Percentiles rank a stretch among this genome's conserved stretches.
Conservation (phyloP, 352 stramenopile genomes). For the Pythium monospermum region DNA sequence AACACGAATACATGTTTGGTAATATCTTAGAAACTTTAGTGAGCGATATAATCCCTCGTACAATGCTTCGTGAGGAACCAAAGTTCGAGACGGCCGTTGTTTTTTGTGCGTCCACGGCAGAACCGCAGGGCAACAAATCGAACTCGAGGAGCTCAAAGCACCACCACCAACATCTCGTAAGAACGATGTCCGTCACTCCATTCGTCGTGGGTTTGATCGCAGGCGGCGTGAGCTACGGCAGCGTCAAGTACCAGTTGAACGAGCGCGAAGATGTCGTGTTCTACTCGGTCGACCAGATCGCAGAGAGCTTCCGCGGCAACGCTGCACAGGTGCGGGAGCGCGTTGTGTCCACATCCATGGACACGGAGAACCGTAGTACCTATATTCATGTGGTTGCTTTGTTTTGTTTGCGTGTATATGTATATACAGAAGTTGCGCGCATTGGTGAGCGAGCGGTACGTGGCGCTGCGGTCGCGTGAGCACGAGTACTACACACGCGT, state of each 20-base stretch:
- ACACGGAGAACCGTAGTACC: too few relatives aligned
- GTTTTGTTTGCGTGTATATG: too few relatives aligned
- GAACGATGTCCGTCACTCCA: conserved; percentile 55
- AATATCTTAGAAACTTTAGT: too few relatives aligned
- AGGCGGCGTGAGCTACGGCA: conserved; percentile 58
- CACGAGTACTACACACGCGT: conserved; percentile 82
- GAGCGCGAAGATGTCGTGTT: conserved; percentile 66
- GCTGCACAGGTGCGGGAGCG: too few relatives aligned
- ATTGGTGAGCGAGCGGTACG: conserved; percentile 47
- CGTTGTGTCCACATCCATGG: too few relatives aligned
- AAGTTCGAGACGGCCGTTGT: conserved; percentile 16
- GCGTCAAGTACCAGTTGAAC: conserved; percentile 63
- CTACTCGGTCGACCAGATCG: conserved; percentile 60
- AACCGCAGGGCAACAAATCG: background rate
- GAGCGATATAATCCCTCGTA: too few relatives aligned
- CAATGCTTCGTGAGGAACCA: too few relatives aligned
- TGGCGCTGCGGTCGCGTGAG: conserved; percentile 56
- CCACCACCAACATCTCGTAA: conserved; percentile 1
- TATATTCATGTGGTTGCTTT: background rate
- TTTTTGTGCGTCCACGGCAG: conserved; percentile 18
- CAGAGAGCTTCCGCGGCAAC: conserved; percentile 45
- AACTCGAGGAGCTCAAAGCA: conserved; percentile 7
- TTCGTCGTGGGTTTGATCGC: conserved; percentile 63
- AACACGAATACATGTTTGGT: background rate
- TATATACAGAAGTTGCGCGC: conserved; percentile 14